Evolutionary conservation across 192 early-diverging fungal genomes (phyloP).

Genomic region (Mortierella hygrophila): DNA sequence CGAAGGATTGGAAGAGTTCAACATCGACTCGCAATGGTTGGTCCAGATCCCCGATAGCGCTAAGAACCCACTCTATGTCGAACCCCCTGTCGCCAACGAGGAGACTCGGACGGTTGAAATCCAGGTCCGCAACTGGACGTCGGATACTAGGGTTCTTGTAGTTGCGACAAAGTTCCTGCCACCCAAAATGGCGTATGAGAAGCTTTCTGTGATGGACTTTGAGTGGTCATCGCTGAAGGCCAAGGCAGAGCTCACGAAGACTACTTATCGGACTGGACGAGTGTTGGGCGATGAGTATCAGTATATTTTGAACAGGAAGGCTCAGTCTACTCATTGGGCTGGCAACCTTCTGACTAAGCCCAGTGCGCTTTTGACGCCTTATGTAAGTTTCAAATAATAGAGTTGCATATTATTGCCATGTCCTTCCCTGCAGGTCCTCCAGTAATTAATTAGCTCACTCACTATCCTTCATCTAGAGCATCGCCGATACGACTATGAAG

Average conservation of each 20-base stretch:
- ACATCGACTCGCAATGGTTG: slow-evolving; percentile 28
- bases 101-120: slow-evolving; percentile 11
- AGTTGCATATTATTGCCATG: neutral
- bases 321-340: slow-evolving; percentile 54
- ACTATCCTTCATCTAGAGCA: slow-evolving; percentile 14
- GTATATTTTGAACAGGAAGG: slow-evolving; percentile 63
- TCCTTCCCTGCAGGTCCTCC: neutral
- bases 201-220: neutral
- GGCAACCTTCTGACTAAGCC: slow-evolving; percentile 60
- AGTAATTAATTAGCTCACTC: neutral
- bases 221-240: neutral
- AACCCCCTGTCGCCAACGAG: neutral
- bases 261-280: slow-evolving; percentile 34
- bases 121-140: slow-evolving; percentile 32
- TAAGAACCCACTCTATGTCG: slow-evolving; percentile 28
- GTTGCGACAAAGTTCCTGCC: slow-evolving; percentile 34
- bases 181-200: slow-evolving; percentile 10
- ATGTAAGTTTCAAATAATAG: slow-evolving; percentile 36
- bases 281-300: slow-evolving; percentile 64
- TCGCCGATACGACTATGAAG: slow-evolving; percentile 29
- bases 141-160: slow-evolving; percentile 24
- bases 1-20: slow-evolving; percentile 17
- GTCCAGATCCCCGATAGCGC: slow-evolving; percentile 21
- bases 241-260: slow-evolving; percentile 3
- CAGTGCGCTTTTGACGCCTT: slow-evolving; percentile 55